Evolutionary conservation across 2,329 filamentous ascomycete genomes (phyloP), one percentile per base, ranked within the genome.

Genomic region (Paraphoma sp.): DNA sequence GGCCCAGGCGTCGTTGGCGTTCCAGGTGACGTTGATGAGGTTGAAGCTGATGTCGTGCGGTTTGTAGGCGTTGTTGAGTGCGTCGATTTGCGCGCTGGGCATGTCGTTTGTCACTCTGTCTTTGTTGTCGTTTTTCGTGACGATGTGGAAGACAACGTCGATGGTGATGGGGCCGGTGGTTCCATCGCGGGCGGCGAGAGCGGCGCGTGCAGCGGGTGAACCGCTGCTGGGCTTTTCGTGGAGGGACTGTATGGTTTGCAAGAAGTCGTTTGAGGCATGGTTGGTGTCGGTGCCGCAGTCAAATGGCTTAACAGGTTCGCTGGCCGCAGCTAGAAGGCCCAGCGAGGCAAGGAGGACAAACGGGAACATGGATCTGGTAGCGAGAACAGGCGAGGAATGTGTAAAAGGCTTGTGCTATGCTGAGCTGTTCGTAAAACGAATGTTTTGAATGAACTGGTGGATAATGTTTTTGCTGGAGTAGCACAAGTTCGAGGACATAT

Each of bases 1-100:
- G 31, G 85, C 84, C 85, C 85, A 87, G 45, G 74, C 75, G 62
- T 84, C 80, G 73, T 86, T 86, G 54, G 79, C 75, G 36, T 78
- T 83, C 62, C 80, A 83, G 23, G 79, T 81, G 30, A 82, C 76
- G 55, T 81, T 79, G 51, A 76, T 63, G 9, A 86, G 77, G 30
- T 73, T 78, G 76, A 85, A 87, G 8, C 68, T 71, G 63, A 87
- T 83, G 54, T 77, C 77, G 73, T 84, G 84, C 41, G 79, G 75
- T 36, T 77, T 72, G 75, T 84, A 84, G 8, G 76, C 75, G 30
- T 57, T 68, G 71, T 82, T 82, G 36, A 82, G 54, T 0, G 69
- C 65, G 40, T 68, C 67, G 54, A 77, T 53, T 60, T 82, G 80
- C 16, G 69, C 67, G 16, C 59, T 57, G 10, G 75, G 78, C 76